Percentiles rank a stretch among this genome's conserved stretches.
Evolutionary conservation across 1,284 basidiomycete genomes (phyloP).

Genomic region (Malassezia obtusa): DNA sequence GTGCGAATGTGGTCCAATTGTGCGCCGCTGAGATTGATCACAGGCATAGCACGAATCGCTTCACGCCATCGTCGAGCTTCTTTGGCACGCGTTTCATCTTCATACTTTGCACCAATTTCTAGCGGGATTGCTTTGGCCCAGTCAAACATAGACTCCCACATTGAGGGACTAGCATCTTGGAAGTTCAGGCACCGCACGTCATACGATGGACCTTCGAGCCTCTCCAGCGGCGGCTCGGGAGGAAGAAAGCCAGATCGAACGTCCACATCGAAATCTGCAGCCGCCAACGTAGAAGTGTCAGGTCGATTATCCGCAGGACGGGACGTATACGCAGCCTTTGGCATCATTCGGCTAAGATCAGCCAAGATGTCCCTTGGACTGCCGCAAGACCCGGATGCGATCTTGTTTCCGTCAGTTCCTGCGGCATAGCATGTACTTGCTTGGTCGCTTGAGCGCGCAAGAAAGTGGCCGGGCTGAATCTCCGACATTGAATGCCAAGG

Average conservation of each 20-base stretch:
- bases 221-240: slow-evolving; percentile 61
- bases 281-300: slow-evolving; percentile 74
- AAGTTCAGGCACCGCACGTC: not conserved
- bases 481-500: not conserved
- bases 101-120: slow-evolving; percentile 15
- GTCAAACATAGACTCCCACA: slow-evolving; percentile 59
- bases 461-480: not conserved
- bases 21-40: slow-evolving; percentile 19
- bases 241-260: slow-evolving; percentile 86
- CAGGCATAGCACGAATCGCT: slow-evolving; percentile 51
- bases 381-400: not conserved
- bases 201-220: slow-evolving; percentile 53
- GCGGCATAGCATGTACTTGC: not conserved
- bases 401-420: too few species aligned
- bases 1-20: slow-evolving; percentile 31
- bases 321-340: not conserved
- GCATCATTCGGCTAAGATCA: not conserved
- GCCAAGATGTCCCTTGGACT: not conserved
- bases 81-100: slow-evolving; percentile 1
- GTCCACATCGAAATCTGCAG: slow-evolving; percentile 90
- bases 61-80: slow-evolving; percentile 56
- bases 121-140: slow-evolving; percentile 50
- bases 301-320: slow-evolving; percentile 22
- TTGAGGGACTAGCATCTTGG: slow-evolving; percentile 50
- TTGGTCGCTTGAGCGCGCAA: not conserved